Conservation (phyloP, 163 green algal species). For the Coccomyxa subellipsoidea region DNA sequence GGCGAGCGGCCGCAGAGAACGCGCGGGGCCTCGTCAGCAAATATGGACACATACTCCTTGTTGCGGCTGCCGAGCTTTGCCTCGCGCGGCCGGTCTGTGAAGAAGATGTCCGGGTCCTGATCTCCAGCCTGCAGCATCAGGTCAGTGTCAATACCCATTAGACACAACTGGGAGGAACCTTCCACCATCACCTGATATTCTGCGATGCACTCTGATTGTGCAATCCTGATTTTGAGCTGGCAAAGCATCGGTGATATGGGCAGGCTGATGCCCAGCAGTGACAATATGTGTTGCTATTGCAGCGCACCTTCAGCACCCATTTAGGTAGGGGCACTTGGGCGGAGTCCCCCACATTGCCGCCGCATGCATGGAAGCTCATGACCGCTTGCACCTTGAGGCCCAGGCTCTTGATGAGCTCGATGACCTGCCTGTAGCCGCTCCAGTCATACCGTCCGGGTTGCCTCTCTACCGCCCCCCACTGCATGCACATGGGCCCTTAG, state of each 20-base stretch:
- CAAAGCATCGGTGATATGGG: background rate
- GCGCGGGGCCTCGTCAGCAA: conserved; percentile 47
- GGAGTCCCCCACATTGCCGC: conserved; percentile 94
- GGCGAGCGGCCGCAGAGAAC: conserved; percentile 60
- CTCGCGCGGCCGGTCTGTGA: conserved; percentile 46
- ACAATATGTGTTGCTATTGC: background rate
- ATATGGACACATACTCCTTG: conserved; percentile 51
- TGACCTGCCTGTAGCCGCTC: conserved; percentile 73
- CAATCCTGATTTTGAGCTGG: too few relatives aligned
- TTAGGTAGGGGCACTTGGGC: conserved; percentile 86
- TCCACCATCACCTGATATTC: too few relatives aligned
- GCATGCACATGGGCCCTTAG: conserved; percentile 8
- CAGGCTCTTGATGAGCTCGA: conserved; percentile 56
- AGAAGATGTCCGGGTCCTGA: conserved; percentile 58
- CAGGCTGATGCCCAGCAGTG: background rate
- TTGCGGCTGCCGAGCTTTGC: conserved; percentile 36
- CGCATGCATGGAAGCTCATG: conserved; percentile 95
- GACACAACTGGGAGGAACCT: too few relatives aligned
- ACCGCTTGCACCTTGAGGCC: conserved; percentile 81
- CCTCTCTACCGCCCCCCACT: conserved; percentile 81
- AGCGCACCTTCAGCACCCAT: conserved; percentile 74
- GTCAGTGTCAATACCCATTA: background rate
- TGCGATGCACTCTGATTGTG: too few relatives aligned
- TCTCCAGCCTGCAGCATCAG: conserved; percentile 33
- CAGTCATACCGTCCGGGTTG: conserved; percentile 79